Evolutionary conservation across 2,329 filamentous ascomycete genomes (phyloP).

Genomic region (Biscogniauxia marginata): DNA sequence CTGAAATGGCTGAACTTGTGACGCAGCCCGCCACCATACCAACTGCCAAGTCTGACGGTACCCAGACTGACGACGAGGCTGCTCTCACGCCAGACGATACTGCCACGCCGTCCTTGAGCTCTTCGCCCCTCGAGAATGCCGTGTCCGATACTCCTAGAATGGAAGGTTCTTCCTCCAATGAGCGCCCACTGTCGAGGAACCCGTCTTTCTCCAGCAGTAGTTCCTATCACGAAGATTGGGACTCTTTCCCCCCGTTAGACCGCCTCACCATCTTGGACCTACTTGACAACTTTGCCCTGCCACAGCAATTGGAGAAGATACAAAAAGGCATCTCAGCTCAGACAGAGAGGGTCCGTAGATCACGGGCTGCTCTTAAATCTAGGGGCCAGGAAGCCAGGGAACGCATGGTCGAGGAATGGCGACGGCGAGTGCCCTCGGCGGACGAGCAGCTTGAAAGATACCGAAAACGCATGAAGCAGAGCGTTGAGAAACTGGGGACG

Average conservation of each 20-base stretch:
- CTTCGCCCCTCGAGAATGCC: slow-evolving; percentile 44
- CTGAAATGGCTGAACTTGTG: slow-evolving; percentile 43
- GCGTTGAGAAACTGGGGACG: slow-evolving; percentile 81
- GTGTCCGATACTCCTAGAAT: slow-evolving; percentile 51
- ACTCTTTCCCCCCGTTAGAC: slow-evolving; percentile 82
- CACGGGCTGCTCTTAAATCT: slow-evolving; percentile 76
- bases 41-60: slow-evolving; percentile 36
- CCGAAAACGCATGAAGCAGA: slow-evolving; percentile 78
- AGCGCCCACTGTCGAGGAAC: slow-evolving; percentile 67
- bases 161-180: slow-evolving; percentile 46
- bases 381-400: slow-evolving; percentile 78
- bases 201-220: slow-evolving; percentile 81
- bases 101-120: slow-evolving; percentile 40
- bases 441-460: slow-evolving; percentile 94
- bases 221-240: slow-evolving; percentile 86
- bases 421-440: slow-evolving; percentile 77
- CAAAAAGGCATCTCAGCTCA: slow-evolving; percentile 80
- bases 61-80: slow-evolving; percentile 43
- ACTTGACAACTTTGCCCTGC: slow-evolving; percentile 87
- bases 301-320: slow-evolving; percentile 86
- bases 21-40: slow-evolving; percentile 36
- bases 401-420: slow-evolving; percentile 90
- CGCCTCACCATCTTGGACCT: slow-evolving; percentile 89
- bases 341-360: slow-evolving; percentile 79
- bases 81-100: slow-evolving; percentile 43